Evolutionary conservation across 2,329 filamentous ascomycete species (phyloP).

Genomic region (Aspergillus clavatus): DNA sequence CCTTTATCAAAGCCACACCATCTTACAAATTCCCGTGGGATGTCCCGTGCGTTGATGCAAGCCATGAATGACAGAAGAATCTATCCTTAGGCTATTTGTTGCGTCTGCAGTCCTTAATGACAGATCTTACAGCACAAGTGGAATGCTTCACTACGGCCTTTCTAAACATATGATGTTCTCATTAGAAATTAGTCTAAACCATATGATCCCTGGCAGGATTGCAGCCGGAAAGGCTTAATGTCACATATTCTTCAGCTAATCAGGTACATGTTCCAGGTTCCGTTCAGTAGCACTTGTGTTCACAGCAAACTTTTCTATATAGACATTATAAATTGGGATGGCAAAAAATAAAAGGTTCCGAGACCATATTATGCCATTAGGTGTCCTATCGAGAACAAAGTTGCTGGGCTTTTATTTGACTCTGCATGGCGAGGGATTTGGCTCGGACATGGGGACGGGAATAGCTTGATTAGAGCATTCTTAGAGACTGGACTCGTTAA

Average conservation of each 20-base stretch:
- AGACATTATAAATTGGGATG: slow-evolving; percentile 7
- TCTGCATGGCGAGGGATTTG: slow-evolving; percentile 19
- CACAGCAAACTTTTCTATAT: slow-evolving; percentile 22
- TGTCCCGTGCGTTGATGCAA: too few species aligned
- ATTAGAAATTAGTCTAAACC: too few species aligned
- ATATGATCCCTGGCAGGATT: too few species aligned
- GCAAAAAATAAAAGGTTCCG: slow-evolving; percentile 1
- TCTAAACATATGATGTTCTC: too few species aligned
- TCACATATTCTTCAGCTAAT: slow-evolving; percentile 21
- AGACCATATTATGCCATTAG: slow-evolving; percentile 17
- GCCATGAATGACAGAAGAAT: too few species aligned
- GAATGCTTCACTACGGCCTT: too few species aligned
- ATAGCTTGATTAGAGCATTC: slow-evolving; percentile 16
- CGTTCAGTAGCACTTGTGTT: slow-evolving; percentile 13
- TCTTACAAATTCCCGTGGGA: too few species aligned
- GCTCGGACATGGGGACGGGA: slow-evolving; percentile 19
- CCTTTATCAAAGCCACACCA: too few species aligned
- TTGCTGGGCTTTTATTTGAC: slow-evolving; percentile 21
- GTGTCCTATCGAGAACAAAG: slow-evolving; percentile 22
- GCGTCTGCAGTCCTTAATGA: too few species aligned
- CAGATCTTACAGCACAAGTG: too few species aligned
- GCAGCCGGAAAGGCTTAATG: slow-evolving; percentile 3
- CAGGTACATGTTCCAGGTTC: slow-evolving; percentile 11
- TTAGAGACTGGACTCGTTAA: slow-evolving; percentile 11
- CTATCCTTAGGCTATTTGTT: too few species aligned